These are phyloP conservation scores for Solanum appendiculatum DNA, from an alignment of 257 asterid species.

Conservation along the genomic window DNA sequence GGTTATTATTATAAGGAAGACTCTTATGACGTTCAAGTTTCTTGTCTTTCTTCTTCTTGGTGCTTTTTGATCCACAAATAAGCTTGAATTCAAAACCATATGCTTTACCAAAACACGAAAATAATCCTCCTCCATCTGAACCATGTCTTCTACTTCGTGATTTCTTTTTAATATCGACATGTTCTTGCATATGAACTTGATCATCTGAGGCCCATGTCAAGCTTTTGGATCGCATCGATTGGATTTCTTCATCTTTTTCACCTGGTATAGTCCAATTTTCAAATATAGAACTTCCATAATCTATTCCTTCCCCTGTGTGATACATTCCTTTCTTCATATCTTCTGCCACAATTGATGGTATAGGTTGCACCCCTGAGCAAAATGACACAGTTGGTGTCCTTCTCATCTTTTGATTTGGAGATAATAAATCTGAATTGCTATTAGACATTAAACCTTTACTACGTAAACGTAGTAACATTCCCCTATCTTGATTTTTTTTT, in stretches of 20 bases:
- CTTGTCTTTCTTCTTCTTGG: constrained; percentile 12
- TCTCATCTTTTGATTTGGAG: constrained; percentile 7
- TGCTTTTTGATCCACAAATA: constrained; percentile 43
- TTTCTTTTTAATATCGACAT: neutral
- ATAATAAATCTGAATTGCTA: neutral
- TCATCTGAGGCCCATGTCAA: constrained; percentile 15
- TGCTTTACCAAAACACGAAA: constrained; percentile 55
- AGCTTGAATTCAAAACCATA: constrained; percentile 48
- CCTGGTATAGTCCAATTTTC: constrained; percentile 54
- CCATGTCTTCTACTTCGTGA: neutral
- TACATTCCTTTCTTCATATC: constrained; percentile 41
- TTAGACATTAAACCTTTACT: neutral
- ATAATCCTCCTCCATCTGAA: constrained; percentile 27
- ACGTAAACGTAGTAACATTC: neutral
- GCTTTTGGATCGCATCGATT: constrained; percentile 1
- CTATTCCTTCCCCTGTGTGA: constrained; percentile 26
- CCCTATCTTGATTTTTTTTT: neutral
- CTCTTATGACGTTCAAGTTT: neutral
- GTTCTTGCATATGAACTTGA: constrained; percentile 6
- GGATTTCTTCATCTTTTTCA: neutral
- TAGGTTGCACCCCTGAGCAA: constrained; percentile 32
- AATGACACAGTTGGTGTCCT: constrained; percentile 22
- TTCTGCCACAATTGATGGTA: constrained; percentile 51
- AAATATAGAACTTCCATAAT: constrained; percentile 47
- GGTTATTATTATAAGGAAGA: neutral